phyloP scores from a whole-genome alignment of 208 protist species.

The Trypanosoma rangeli region DNA sequence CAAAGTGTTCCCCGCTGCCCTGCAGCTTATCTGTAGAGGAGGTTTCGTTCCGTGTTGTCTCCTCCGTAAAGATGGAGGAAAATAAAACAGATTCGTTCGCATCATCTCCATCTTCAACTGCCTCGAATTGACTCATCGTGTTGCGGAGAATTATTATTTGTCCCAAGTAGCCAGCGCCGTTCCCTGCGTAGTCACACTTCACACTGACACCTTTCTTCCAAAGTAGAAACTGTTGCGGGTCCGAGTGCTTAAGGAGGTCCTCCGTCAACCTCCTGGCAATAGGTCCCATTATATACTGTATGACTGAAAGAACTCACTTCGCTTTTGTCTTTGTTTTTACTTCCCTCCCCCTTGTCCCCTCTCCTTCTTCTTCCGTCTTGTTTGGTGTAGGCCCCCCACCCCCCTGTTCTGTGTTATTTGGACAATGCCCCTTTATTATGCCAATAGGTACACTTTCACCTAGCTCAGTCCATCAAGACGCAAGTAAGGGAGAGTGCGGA shows the following conservation, averaged over 20 bases:
- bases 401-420: neutral
- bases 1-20: slow-evolving; percentile 2
- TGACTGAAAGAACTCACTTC: neutral
- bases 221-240: neutral
- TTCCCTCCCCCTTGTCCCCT: neutral
- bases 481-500: too few relatives aligned
- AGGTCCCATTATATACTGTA: neutral
- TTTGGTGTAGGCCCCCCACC: neutral
- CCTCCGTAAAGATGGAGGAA: neutral
- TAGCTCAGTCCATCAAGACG: neutral
- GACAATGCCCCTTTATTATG: neutral
- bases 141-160: neutral
- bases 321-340: neutral
- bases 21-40: neutral
- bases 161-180: neutral
- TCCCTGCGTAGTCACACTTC: neutral
- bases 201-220: neutral
- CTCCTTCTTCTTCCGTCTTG: neutral
- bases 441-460: too few relatives aligned
- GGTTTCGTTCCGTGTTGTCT: neutral
- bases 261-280: neutral
- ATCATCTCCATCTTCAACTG: neutral
- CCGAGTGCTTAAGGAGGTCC: neutral
- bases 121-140: neutral
- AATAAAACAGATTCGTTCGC: neutral